Evolutionary conservation across 129 eudicot genomes (phyloP), one percentile per base, ranked within the genome.

Genomic region (Artemisia tridentata): DNA sequence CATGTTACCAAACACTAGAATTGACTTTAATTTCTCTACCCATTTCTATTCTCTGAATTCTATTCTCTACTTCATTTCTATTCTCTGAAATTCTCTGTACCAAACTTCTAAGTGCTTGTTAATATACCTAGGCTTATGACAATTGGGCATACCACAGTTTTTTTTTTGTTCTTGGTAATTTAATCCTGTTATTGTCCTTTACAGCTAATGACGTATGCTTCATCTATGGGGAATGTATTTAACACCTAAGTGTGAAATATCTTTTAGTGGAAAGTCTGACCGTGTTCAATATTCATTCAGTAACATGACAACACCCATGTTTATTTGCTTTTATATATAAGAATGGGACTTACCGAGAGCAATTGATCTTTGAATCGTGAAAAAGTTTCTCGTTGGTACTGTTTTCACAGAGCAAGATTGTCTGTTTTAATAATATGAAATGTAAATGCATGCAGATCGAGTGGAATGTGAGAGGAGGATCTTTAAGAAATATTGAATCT

Each of bases 401-500:
- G 68, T 68, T 63, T 67, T 59, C 15, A 67, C 54, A 56, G 46
- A 67, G 27, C 38, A 50, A 56, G 31, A 21, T 75, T 27, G 8
- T 47, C 11, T 77, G 65, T 27, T 64, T 16, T 34, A 63, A 7
- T 72, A 72, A 73, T 67, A 53, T 66, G 29, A 47, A 25, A 54
- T 25, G 11, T 65, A 45, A 53, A 43, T 73, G 18, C 68, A 45
- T 23, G 54, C 78, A 92, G 98, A 84, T 93, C 11, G 98, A 93
- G 79, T 93, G 98, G 98, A 93, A 88, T 79, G 86, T 93, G 73
- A 93, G 86, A 84, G 81, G 88, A 75, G 98, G 98, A 55, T 75
- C 95, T 76, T 73, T 89, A 83, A 89, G 98, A 80, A 93, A 93
- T 64, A 76, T 83, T 14, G 98, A 89, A 34, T 93, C 98, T 67